These are phyloP conservation scores for Discostella stelligera DNA, from an alignment of 352 stramenopile genomes.

Conservation along the genomic window DNA sequence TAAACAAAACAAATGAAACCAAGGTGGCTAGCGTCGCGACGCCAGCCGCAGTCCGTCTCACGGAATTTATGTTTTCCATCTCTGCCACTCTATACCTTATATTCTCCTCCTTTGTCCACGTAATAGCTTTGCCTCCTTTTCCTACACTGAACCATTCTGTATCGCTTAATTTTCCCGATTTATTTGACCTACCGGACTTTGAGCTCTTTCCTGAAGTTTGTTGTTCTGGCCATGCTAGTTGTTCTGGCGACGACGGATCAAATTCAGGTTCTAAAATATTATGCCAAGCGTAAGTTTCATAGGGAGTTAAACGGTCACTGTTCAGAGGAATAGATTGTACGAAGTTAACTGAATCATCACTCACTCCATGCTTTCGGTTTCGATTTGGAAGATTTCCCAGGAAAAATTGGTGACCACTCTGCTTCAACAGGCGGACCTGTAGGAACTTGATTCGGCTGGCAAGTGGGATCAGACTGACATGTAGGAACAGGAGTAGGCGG, in stretches of 20 bases:
- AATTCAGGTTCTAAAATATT: neutral
- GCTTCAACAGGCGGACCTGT: too few species aligned
- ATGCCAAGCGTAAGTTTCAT: neutral
- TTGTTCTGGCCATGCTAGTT: neutral
- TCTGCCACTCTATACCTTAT: neutral
- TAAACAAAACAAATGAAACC: too few species aligned
- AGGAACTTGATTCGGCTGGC: too few species aligned
- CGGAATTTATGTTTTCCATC: neutral
- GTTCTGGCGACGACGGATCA: neutral
- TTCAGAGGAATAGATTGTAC: neutral
- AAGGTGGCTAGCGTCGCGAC: too few species aligned
- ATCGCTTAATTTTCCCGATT: neutral
- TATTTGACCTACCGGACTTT: conserved; percentile 3
- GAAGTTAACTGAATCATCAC: neutral
- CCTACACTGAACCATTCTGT: neutral
- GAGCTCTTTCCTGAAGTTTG: neutral
- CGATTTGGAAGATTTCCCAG: conserved; percentile 11
- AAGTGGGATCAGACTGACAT: too few species aligned
- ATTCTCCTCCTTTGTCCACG: neutral
- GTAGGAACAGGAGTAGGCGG: neutral
- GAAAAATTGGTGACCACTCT: neutral
- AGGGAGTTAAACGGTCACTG: neutral
- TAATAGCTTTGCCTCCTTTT: conserved; percentile 1
- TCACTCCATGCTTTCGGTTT: conserved; percentile 8
- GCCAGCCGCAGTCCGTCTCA: neutral